These are phyloP conservation scores for Coniosporium tulheliwenetii DNA, from an alignment of 2,329 filamentous ascomycete genomes.

Conservation along the genomic window DNA sequence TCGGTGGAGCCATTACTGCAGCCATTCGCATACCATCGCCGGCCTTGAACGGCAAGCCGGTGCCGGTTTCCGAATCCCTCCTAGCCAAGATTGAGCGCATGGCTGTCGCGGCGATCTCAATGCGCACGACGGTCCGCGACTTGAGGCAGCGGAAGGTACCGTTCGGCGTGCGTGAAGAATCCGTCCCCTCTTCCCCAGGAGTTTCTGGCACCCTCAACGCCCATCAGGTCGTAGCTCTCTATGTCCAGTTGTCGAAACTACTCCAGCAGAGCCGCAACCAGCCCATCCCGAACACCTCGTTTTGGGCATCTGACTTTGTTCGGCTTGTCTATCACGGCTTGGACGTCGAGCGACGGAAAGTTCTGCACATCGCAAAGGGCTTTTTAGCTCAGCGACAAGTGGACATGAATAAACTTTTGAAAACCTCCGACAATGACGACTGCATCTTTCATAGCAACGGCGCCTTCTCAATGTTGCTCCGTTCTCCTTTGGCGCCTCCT, in stretches of 20 bases:
- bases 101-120: constrained; percentile 19
- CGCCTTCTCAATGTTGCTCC: not conserved
- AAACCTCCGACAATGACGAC: constrained; percentile 23
- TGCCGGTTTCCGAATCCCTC: constrained; percentile 10
- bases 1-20: too few species aligned
- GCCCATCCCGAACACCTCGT: constrained; percentile 4
- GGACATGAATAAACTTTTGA: not conserved
- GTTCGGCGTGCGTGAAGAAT: constrained; percentile 4
- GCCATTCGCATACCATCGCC: too few species aligned
- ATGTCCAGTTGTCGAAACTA: constrained; percentile 7
- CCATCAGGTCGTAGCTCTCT: constrained; percentile 4
- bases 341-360: constrained; percentile 9
- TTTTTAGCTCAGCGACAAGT: constrained; percentile 1
- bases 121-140: constrained; percentile 10
- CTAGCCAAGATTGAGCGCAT: constrained; percentile 20
- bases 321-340: constrained; percentile 10
- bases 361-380: constrained; percentile 24
- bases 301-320: constrained; percentile 9
- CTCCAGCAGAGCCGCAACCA: constrained; percentile 1
- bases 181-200: not conserved
- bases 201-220: constrained; percentile 4
- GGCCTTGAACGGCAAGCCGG: not conserved
- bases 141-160: constrained; percentile 8
- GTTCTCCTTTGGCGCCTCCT: not conserved
- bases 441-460: not conserved